phyloP scores from a whole-genome alignment of 163 green algal species.

The Scenedesmus sp. region DNA sequence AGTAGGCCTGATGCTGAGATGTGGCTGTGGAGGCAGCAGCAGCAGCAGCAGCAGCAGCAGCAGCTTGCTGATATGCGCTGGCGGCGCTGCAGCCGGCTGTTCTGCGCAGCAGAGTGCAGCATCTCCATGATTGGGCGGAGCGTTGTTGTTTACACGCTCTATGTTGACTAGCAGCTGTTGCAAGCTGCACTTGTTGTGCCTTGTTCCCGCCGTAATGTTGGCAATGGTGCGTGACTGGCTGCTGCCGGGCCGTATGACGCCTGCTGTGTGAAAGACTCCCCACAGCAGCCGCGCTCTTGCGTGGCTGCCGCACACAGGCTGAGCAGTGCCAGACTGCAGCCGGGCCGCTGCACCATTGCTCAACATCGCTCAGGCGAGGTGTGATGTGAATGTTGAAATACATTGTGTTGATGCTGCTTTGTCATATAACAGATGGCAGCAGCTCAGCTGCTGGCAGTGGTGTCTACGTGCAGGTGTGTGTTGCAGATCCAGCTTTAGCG shows the following conservation, averaged over 20 bases:
- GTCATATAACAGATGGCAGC: no score
- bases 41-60: not conserved
- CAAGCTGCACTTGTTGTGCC: not conserved
- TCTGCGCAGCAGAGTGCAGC: not conserved
- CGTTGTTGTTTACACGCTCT: no score
- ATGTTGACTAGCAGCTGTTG: not conserved
- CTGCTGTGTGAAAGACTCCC: slow-evolving; percentile 23
- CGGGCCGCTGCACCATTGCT: not conserved
- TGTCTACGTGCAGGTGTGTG: no score
- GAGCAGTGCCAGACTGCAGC: not conserved
- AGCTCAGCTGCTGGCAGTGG: no score
- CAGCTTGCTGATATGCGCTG: no score
- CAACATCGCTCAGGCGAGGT: not conserved
- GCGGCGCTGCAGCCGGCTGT: no score
- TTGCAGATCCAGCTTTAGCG: no score
- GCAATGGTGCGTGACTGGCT: not conserved
- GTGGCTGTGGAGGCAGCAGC: no score
- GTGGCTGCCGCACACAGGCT: not conserved
- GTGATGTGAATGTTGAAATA: no score
- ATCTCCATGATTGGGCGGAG: no score
- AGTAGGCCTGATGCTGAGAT: not conserved
- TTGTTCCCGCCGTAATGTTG: not conserved
- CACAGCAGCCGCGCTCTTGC: not conserved
- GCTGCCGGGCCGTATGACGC: slow-evolving; percentile 2
- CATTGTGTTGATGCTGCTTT: no score